Percentiles rank a stretch among this genome's conserved stretches.
phyloP scores from a whole-genome alignment of 345 rosid species.

The Salix purpurea region DNA sequence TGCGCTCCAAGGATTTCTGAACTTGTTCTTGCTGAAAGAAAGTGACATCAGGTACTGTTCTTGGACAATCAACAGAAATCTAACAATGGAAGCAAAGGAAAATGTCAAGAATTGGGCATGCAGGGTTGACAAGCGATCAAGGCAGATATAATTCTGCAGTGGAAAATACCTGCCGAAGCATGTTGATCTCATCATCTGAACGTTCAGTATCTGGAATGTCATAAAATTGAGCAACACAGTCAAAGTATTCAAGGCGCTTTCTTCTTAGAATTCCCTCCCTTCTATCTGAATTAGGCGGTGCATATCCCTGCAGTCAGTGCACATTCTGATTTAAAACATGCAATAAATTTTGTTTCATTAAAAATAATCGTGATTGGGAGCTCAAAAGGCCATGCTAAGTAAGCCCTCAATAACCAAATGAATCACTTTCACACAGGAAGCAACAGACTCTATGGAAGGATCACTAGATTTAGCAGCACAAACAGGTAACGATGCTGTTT shows the following conservation, averaged over 20 bases:
- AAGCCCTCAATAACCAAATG: background rate
- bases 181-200: conserved; percentile 89
- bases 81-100: conserved; percentile 22
- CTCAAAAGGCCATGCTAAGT: background rate
- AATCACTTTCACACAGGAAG: background rate
- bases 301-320: conserved; percentile 99
- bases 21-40: conserved; percentile 95
- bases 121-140: background rate
- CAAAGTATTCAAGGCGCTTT: conserved; percentile 90
- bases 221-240: conserved; percentile 88
- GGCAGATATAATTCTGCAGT: background rate
- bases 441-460: background rate
- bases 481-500: background rate
- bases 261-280: conserved; percentile 87
- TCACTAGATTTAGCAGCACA: background rate
- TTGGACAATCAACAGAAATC: conserved; percentile 99
- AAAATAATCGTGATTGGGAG: background rate
- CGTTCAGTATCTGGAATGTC: conserved; percentile 96
- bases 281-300: conserved; percentile 99
- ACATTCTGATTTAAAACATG: conserved; percentile 50
- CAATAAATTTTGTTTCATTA: conserved; percentile 9
- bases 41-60: conserved; percentile 90
- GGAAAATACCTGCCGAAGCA: conserved; percentile 86
- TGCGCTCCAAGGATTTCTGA: conserved; percentile 95
- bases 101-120: conserved; percentile 8